These are phyloP conservation scores for Combretum micranthum DNA, from an alignment of 345 rosid species.

Conservation along the genomic window DNA sequence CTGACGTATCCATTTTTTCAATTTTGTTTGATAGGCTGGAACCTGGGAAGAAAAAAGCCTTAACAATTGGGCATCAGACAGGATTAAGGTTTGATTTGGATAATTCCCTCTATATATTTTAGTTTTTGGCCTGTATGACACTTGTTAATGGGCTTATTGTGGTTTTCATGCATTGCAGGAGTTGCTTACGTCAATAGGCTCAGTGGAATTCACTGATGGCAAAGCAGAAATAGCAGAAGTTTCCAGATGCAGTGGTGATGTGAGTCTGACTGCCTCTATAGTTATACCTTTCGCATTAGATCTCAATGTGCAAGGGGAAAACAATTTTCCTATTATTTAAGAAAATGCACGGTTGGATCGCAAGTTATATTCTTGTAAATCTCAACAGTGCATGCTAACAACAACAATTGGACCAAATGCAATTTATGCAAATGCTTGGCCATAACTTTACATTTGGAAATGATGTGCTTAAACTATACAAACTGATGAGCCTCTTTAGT, in stretches of 20 bases:
- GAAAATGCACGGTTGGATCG: too few species aligned
- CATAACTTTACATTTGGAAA: too few species aligned
- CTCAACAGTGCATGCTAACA: too few species aligned
- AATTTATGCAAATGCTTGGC: too few species aligned
- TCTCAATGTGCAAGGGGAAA: too few species aligned
- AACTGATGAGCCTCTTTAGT: too few species aligned
- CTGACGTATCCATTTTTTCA: too few species aligned
- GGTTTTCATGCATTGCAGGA: constrained; percentile 35
- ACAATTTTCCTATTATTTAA: too few species aligned
- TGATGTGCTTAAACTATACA: too few species aligned
- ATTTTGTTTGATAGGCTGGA: constrained; percentile 52
- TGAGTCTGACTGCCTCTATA: constrained; percentile 21
- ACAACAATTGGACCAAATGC: too few species aligned
- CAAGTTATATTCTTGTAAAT: too few species aligned
- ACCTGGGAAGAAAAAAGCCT: constrained; percentile 97
- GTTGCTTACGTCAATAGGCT: constrained; percentile 51
- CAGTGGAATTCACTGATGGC: constrained; percentile 64
- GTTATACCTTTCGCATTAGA: not conserved
- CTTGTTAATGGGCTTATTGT: not conserved
- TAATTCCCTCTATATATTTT: not conserved
- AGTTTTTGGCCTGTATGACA: too few species aligned
- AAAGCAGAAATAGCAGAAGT: constrained; percentile 69
- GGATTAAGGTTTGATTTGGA: constrained; percentile 54
- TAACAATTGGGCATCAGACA: constrained; percentile 72
- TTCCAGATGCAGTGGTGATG: constrained; percentile 73